phyloP scores from a whole-genome alignment of 1,284 basidiomycete species.

The Ceratobasidium papillatum region DNA sequence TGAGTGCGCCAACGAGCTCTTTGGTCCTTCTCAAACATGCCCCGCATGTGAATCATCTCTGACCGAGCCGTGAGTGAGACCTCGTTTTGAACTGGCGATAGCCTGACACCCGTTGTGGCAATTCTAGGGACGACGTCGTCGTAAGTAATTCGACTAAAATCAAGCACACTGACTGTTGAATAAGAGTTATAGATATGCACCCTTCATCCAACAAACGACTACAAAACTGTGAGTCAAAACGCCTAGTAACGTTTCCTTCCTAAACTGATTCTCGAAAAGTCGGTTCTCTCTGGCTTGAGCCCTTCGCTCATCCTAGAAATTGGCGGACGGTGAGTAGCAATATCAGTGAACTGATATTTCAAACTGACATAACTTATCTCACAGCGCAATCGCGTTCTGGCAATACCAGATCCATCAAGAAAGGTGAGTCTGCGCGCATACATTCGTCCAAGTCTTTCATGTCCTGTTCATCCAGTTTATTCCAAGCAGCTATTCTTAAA shows the following conservation, averaged over 20 bases:
- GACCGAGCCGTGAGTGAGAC: constrained; percentile 69
- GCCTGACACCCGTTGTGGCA: background rate
- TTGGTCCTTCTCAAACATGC: constrained; percentile 76
- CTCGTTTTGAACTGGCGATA: background rate
- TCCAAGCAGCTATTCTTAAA: constrained; percentile 79
- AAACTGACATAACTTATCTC: too few species aligned
- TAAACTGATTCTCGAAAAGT: constrained; percentile 56
- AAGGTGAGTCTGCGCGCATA: constrained; percentile 58
- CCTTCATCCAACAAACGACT: constrained; percentile 81
- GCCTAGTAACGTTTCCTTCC: constrained; percentile 8
- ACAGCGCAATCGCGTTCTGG: constrained; percentile 85
- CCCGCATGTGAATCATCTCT: constrained; percentile 83
- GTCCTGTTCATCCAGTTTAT: constrained; percentile 60
- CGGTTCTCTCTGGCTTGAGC: constrained; percentile 79
- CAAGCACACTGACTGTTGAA: background rate
- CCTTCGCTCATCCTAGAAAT: constrained; percentile 80
- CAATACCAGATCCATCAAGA: constrained; percentile 87
- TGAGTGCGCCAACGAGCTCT: constrained; percentile 83
- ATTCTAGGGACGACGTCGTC: constrained; percentile 78
- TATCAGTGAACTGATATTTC: background rate
- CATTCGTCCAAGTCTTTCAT: background rate
- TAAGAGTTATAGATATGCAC: constrained; percentile 71
- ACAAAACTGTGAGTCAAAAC: constrained; percentile 69
- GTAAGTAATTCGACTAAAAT: constrained; percentile 52
- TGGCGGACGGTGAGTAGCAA: constrained; percentile 68